Evolutionary conservation across 768 basidiomycete genomes (phyloP).

Genomic region (Boletellus emodensis): DNA sequence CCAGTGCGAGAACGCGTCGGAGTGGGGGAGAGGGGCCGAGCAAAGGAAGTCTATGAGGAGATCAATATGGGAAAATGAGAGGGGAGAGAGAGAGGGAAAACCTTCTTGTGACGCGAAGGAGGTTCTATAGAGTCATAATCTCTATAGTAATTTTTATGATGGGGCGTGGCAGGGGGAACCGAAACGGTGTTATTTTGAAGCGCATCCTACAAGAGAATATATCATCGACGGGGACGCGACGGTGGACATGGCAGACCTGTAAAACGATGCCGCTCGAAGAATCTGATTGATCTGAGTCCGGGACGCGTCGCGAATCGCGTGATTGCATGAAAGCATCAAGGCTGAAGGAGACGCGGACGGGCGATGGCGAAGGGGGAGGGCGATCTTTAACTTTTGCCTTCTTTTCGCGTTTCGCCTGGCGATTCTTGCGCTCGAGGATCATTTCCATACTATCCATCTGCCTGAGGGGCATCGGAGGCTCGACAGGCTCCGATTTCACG

Average conservation of each 20-base stretch:
- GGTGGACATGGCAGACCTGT: conserved; percentile 39
- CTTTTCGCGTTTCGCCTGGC: conserved; percentile 52
- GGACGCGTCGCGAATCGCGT: conserved; percentile 51
- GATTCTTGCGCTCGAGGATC: conserved; percentile 66
- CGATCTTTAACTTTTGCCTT: conserved; percentile 46
- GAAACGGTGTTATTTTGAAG: conserved; percentile 26
- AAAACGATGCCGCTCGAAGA: conserved; percentile 22
- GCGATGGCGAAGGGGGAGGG: conserved; percentile 50
- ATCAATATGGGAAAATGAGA: conserved; percentile 1
- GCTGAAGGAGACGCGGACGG: conserved; percentile 42
- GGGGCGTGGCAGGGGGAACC: conserved; percentile 51
- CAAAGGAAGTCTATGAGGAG: conserved; percentile 18
- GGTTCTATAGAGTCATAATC: conserved; percentile 33
- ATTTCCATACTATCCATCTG: conserved; percentile 73
- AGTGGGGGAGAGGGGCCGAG: conserved; percentile 45
- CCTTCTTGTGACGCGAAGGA: conserved; percentile 30
- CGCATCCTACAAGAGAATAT: conserved; percentile 20
- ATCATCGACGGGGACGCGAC: conserved; percentile 17
- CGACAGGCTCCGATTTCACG: conserved; percentile 59
- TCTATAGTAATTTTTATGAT: conserved; percentile 59
- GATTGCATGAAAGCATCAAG: conserved; percentile 48
- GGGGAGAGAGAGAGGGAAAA: conserved; percentile 1
- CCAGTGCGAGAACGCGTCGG: conserved; percentile 34
- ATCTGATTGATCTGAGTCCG: conserved; percentile 31
- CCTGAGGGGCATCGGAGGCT: conserved; percentile 46